A percentile compares a stretch with the other conserved stretches of the same genome.
Conservation (phyloP, 2,329 filamentous ascomycete genomes). For the Xylariaceae sp. region DNA sequence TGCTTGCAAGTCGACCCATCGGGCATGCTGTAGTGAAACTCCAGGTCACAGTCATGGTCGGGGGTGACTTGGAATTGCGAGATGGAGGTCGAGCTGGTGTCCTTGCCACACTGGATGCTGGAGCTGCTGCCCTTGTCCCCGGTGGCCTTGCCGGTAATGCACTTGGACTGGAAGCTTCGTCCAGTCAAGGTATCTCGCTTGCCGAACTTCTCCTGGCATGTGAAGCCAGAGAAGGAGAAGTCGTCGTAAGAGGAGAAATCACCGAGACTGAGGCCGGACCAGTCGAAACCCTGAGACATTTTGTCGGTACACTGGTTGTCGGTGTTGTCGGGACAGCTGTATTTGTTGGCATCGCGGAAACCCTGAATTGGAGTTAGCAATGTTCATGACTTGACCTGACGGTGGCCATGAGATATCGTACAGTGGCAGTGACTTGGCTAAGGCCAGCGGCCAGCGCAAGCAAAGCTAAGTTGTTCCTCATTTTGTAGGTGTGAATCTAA, state of each 20-base stretch:
- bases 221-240: slow-evolving; percentile 71
- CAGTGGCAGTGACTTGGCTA: slow-evolving; percentile 47
- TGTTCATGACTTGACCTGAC: not conserved
- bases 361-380: slow-evolving; percentile 14
- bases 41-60: slow-evolving; percentile 72
- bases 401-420: slow-evolving; percentile 24
- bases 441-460: slow-evolving; percentile 49
- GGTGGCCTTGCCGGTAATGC: slow-evolving; percentile 54
- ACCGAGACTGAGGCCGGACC: slow-evolving; percentile 59
- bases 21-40: slow-evolving; percentile 84
- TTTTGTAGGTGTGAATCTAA: slow-evolving; percentile 30
- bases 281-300: slow-evolving; percentile 70
- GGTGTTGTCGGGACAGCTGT: slow-evolving; percentile 65
- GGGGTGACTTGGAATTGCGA: slow-evolving; percentile 67
- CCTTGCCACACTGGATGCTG: slow-evolving; percentile 52
- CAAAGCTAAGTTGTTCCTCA: slow-evolving; percentile 50
- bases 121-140: slow-evolving; percentile 46
- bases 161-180: slow-evolving; percentile 53
- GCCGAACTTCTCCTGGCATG: slow-evolving; percentile 55
- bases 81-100: slow-evolving; percentile 66
- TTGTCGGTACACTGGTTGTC: slow-evolving; percentile 72
- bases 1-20: slow-evolving; percentile 82
- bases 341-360: slow-evolving; percentile 42
- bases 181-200: slow-evolving; percentile 56
- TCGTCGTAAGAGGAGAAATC: slow-evolving; percentile 63